Percentiles rank a stretch among this genome's conserved stretches.
phyloP scores from a whole-genome alignment of 306 rosid genomes.

The Quillaja saponaria region DNA sequence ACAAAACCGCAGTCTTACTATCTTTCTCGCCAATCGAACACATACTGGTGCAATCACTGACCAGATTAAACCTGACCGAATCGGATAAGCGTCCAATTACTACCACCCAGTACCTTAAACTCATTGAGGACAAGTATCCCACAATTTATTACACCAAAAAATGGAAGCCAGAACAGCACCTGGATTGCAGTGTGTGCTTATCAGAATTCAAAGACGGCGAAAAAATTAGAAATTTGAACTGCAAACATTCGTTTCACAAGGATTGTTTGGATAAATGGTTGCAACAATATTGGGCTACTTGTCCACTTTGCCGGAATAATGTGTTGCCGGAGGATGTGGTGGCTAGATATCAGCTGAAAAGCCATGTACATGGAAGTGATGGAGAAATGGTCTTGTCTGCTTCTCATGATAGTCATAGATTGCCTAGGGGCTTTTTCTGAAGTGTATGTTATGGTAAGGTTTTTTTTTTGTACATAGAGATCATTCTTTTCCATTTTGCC shows the following conservation, averaged over 20 bases:
- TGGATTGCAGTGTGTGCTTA: slow-evolving; percentile 78
- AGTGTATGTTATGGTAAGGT: no score
- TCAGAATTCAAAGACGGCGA: slow-evolving; percentile 79
- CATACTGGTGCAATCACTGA: no score
- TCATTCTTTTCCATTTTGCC: no score
- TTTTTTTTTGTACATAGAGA: no score
- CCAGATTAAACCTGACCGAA: slow-evolving; percentile 41
- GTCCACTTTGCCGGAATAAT: slow-evolving; percentile 83
- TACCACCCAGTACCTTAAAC: slow-evolving; percentile 61
- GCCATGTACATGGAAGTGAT: no score
- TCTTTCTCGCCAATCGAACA: slow-evolving; percentile 59
- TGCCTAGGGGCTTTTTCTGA: no score
- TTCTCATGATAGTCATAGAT: no score
- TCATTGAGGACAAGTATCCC: slow-evolving; percentile 74
- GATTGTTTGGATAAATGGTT: slow-evolving; percentile 88
- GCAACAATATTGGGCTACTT: slow-evolving; percentile 66
- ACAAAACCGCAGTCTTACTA: slow-evolving; percentile 53
- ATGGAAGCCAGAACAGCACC: neutral
- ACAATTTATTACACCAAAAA: slow-evolving; percentile 38
- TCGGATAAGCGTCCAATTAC: slow-evolving; percentile 49
- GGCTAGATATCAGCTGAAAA: slow-evolving; percentile 51
- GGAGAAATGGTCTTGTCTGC: no score
- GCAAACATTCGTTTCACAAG: slow-evolving; percentile 77
- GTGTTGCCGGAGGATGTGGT: slow-evolving; percentile 74
- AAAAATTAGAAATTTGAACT: slow-evolving; percentile 58